phyloP scores from a whole-genome alignment of 116 monocot species.

The Posidonia oceanica region DNA sequence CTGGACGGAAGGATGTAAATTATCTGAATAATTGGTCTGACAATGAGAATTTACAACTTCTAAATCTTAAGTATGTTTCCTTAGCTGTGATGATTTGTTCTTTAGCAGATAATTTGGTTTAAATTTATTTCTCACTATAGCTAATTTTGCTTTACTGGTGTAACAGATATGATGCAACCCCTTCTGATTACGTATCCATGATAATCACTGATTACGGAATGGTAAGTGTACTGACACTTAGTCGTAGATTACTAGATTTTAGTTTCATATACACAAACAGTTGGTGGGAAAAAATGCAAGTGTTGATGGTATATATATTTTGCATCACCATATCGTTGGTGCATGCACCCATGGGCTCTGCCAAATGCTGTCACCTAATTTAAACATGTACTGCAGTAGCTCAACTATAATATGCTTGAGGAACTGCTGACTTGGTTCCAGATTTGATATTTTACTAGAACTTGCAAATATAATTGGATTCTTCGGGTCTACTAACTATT shows the following conservation, averaged over 20 bases:
- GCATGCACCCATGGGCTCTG: background rate
- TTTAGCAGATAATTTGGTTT: background rate
- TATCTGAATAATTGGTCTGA: constrained; percentile 62
- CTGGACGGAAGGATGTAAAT: constrained; percentile 53
- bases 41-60: constrained; percentile 82
- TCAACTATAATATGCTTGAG: background rate
- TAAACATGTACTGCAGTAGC: background rate
- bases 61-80: constrained; percentile 80
- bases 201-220: constrained; percentile 96
- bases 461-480: background rate
- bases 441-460: background rate
- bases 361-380: background rate
- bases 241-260: background rate
- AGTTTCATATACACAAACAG: background rate
- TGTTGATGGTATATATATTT: background rate
- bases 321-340: background rate
- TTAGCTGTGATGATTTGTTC: background rate
- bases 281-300: no score
- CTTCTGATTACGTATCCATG: constrained; percentile 93
- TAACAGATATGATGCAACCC: constrained; percentile 84
- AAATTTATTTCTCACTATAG: background rate
- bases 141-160: constrained; percentile 13
- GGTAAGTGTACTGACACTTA: constrained; percentile 36
- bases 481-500: background rate
- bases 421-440: background rate